A percentile compares a stretch with the other conserved stretches of the same genome.
These are phyloP conservation scores for Calvatia gigantea DNA, from an alignment of 768 basidiomycete genomes.

Conservation along the genomic window DNA sequence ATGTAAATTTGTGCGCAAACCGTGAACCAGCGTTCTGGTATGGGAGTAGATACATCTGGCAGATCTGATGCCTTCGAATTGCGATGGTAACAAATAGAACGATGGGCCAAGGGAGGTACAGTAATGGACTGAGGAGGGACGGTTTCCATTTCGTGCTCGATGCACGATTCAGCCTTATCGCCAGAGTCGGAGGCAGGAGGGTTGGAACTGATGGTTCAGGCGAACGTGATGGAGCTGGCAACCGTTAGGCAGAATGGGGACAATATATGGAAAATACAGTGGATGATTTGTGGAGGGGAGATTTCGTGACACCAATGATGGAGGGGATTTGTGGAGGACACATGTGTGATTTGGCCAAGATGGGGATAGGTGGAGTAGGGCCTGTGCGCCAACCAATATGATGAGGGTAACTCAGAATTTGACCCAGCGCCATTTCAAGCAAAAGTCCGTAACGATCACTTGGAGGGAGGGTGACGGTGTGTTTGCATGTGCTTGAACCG, in stretches of 20 bases:
- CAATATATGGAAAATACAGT: conserved; percentile 43
- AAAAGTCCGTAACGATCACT: conserved; percentile 15
- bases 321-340: conserved; percentile 22
- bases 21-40: conserved; percentile 40
- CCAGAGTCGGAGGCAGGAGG: conserved; percentile 21
- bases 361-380: conserved; percentile 42
- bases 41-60: conserved; percentile 54
- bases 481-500: no score
- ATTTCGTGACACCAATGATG: neutral
- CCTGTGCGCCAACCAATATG: conserved; percentile 42
- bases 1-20: conserved; percentile 17
- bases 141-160: conserved; percentile 43
- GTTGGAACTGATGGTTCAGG: conserved; percentile 28
- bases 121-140: conserved; percentile 49
- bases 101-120: conserved; percentile 54
- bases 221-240: conserved; percentile 43
- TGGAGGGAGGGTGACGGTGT: neutral
- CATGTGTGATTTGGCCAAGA: conserved; percentile 62
- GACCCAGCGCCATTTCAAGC: conserved; percentile 42
- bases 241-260: conserved; percentile 42
- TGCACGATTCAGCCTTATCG: conserved; percentile 3
- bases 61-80: conserved; percentile 38
- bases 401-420: conserved; percentile 63
- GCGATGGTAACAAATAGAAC: conserved; percentile 47
- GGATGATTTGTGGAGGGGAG: conserved; percentile 15